A percentile compares a stretch with the other conserved stretches of the same genome.
These are phyloP conservation scores for Quercus agrifolia DNA, from an alignment of 306 rosid genomes.

Conservation along the genomic window DNA sequence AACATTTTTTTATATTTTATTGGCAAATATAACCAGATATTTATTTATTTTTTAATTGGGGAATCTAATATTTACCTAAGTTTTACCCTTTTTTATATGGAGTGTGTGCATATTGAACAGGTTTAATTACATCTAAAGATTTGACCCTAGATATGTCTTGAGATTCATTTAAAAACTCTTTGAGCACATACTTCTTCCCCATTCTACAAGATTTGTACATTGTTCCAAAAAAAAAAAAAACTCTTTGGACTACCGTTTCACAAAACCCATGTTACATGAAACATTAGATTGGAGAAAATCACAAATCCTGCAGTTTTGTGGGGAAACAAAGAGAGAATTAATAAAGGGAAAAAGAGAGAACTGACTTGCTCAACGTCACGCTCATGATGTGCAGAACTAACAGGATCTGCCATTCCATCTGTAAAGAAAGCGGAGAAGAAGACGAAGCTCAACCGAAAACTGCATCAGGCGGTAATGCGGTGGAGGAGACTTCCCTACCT, in stretches of 20 bases:
- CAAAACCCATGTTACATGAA: background rate
- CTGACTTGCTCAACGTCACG: constrained; percentile 80
- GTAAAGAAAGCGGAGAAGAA: constrained; percentile 42
- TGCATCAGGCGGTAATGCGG: constrained; percentile 49
- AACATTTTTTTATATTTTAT: too few species aligned
- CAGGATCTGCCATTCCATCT: constrained; percentile 99
- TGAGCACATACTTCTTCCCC: background rate
- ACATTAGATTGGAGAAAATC: background rate
- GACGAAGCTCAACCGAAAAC: constrained; percentile 57
- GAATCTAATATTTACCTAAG: too few species aligned
- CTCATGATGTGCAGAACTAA: constrained; percentile 50
- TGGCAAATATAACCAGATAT: too few species aligned
- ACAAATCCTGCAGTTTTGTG: background rate
- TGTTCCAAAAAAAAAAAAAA: background rate
- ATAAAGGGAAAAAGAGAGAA: constrained; percentile 18
- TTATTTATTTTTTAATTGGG: too few species aligned
- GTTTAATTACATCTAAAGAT: background rate
- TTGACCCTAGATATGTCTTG: background rate
- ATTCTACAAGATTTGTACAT: background rate
- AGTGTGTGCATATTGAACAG: background rate
- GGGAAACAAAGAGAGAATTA: background rate
- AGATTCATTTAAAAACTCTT: background rate
- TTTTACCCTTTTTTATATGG: too few species aligned
- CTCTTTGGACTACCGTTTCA: background rate
- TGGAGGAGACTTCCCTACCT: constrained; percentile 37